These are phyloP conservation scores for Grosmannia serpens DNA, from an alignment of 2,329 filamentous ascomycete species.

Conservation along the genomic window DNA sequence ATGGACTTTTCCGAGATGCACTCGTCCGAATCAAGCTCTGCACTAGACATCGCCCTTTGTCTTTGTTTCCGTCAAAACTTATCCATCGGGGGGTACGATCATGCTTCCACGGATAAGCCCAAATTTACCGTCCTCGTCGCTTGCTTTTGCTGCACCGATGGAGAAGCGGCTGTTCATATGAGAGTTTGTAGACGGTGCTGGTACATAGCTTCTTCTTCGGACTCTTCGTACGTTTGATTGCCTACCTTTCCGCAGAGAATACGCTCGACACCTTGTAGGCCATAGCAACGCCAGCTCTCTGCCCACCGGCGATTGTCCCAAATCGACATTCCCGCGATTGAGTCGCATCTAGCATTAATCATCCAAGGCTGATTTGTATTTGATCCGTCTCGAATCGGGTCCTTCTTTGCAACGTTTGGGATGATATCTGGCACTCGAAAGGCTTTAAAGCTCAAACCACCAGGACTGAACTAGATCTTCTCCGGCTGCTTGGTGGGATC, in stretches of 20 bases:
- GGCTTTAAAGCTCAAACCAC: conserved; percentile 38
- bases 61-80: background rate
- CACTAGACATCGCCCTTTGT: background rate
- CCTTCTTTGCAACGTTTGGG: background rate
- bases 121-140: conserved; percentile 23
- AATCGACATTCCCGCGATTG: conserved; percentile 40
- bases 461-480: conserved; percentile 40
- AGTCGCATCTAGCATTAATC: conserved; percentile 26
- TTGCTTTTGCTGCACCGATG: conserved; percentile 32
- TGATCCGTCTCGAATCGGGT: background rate
- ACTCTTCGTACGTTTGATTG: conserved; percentile 24
- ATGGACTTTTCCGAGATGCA: background rate
- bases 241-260: conserved; percentile 10
- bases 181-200: conserved; percentile 35
- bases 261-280: conserved; percentile 35
- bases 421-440: conserved; percentile 32
- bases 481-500: conserved; percentile 12
- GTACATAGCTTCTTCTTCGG: conserved; percentile 32
- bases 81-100: background rate
- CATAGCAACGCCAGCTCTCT: conserved; percentile 36
- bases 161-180: conserved; percentile 39
- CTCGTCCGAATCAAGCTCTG: background rate
- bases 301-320: conserved; percentile 41
- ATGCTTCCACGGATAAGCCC: background rate
- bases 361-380: too few species aligned